Evolutionary conservation across 768 basidiomycete species (phyloP), one percentile per base, ranked within the genome.

Genomic region (Hydnum rufescens): DNA sequence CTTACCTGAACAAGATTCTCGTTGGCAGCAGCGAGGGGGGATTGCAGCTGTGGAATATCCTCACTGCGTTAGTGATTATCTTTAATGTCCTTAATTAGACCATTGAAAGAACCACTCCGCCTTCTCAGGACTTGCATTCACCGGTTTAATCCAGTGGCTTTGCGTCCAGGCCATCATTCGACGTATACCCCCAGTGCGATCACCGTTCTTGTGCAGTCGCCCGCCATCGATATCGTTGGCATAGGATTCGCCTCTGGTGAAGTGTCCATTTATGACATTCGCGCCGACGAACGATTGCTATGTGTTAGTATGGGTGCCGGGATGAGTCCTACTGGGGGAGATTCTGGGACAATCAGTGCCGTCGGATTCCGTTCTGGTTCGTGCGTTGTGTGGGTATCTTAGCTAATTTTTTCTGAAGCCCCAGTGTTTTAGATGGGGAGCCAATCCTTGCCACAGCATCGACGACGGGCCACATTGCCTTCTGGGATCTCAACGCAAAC

Each of bases 141-240:
- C 64, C 78, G 76, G 49, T 89, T 92, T 63, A 60, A 75, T 1
- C 60, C 73, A 6, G 63, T 75, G 25, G 65, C 69, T 43, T 63
- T 90, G n/a, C 63, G 44, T 47, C 25, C 44, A n/a, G n/a, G n/a
- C n/a, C n/a, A n/a, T n/a, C 36, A 13, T 39, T 47, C 8, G 13
- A 28, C 13, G 44, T 13, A 47, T 8, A 28, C 25, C 62, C 61
- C 62, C 53, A 65, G 62, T 42, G 71, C 83, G 5, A 76, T 97
- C 57, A 90, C 87, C 1, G 69, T 80, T 2, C 61, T 96, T 34
- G 76, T 77, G 1, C 95, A 95, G 62, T 92, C 89, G 5, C 92
- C 93, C 25, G 95, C 92, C 13, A 82, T 97, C 51, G 95, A 99
- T 60, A 88, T 97, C 5, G 73, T 97, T 34, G 95, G 87, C n/a